phyloP scores from a whole-genome alignment of 768 basidiomycete species.

The Cystofilobasidium bisporidii region DNA sequence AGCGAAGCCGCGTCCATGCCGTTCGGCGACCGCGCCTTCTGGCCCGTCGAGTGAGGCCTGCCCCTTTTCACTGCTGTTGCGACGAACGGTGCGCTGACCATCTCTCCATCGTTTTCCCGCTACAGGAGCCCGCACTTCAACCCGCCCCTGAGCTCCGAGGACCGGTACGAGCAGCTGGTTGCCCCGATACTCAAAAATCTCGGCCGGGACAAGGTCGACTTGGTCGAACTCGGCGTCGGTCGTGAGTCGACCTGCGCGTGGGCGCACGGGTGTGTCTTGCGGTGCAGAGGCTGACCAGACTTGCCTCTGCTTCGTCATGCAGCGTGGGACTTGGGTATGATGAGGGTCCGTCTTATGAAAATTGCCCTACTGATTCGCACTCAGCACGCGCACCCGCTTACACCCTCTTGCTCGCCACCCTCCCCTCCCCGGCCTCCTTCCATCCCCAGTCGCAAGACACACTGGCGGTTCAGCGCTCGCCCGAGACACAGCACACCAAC shows the following conservation, averaged over 20 bases:
- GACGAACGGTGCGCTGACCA: not conserved
- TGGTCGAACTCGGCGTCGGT: slow-evolving; percentile 27
- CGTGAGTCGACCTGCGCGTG: not conserved
- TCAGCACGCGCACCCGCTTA: no score
- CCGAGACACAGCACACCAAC: not conserved
- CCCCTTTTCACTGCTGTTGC: not conserved
- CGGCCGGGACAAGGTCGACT: slow-evolving; percentile 18
- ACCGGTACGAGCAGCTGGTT: slow-evolving; percentile 14
- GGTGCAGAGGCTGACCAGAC: not conserved
- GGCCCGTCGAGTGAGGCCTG: slow-evolving; percentile 22
- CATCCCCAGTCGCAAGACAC: slow-evolving; percentile 17
- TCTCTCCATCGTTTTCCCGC: not conserved
- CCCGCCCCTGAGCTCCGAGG: slow-evolving; percentile 24
- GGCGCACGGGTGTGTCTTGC: not conserved
- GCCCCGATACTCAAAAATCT: slow-evolving; percentile 16
- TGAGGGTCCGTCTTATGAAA: no score
- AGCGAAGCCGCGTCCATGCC: slow-evolving; percentile 6
- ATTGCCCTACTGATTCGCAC: no score
- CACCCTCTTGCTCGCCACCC: not conserved
- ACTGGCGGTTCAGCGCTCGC: slow-evolving; percentile 8
- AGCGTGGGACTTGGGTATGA: slow-evolving; percentile 28
- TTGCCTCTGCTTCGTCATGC: not conserved
- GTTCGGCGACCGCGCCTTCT: slow-evolving; percentile 23
- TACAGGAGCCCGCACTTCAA: slow-evolving; percentile 24
- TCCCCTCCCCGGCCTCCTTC: not conserved